A percentile compares a stretch with the other conserved stretches of the same genome.
These are phyloP conservation scores for Botrytis fabae DNA, from an alignment of 2,329 filamentous ascomycete species.

Conservation along the genomic window DNA sequence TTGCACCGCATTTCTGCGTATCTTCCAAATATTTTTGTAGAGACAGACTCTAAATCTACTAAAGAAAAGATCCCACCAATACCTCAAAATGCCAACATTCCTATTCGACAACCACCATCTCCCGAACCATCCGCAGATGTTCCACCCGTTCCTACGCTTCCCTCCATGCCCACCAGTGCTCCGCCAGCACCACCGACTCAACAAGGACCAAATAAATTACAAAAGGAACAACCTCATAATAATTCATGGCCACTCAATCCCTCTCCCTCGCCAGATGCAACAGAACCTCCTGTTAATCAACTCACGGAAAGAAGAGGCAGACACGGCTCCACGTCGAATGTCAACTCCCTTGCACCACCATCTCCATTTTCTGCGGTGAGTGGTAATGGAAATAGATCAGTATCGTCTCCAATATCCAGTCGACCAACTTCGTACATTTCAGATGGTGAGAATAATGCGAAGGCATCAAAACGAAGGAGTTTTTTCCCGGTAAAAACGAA, in stretches of 20 bases:
- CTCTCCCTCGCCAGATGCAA: not conserved
- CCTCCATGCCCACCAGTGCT: not conserved
- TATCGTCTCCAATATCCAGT: constrained; percentile 21
- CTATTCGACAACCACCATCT: constrained; percentile 3
- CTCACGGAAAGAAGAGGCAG: constrained; percentile 13
- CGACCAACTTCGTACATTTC: constrained; percentile 21
- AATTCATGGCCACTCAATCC: constrained; percentile 3
- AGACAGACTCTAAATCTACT: constrained; percentile 20
- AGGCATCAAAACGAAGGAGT: constrained; percentile 17
- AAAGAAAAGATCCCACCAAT: constrained; percentile 19
- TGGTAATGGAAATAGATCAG: constrained; percentile 12
- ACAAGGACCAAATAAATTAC: constrained; percentile 6
- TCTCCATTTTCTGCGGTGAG: constrained; percentile 2
- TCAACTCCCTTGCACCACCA: constrained; percentile 20
- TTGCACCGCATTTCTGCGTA: constrained; percentile 22
- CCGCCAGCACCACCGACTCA: not conserved
- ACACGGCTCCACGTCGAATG: constrained; percentile 19
- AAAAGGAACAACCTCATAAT: constrained; percentile 5
- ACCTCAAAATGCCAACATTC: not conserved
- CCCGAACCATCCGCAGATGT: constrained; percentile 2
- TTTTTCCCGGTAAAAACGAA: constrained; percentile 16
- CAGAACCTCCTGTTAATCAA: constrained; percentile 2
- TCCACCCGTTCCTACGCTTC: constrained; percentile 7
- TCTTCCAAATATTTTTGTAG: constrained; percentile 18
- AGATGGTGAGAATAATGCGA: constrained; percentile 15